Evolutionary conservation across 805 yeast genomes (phyloP).

Genomic region (Cyberlindnera euphorbiiphila): DNA sequence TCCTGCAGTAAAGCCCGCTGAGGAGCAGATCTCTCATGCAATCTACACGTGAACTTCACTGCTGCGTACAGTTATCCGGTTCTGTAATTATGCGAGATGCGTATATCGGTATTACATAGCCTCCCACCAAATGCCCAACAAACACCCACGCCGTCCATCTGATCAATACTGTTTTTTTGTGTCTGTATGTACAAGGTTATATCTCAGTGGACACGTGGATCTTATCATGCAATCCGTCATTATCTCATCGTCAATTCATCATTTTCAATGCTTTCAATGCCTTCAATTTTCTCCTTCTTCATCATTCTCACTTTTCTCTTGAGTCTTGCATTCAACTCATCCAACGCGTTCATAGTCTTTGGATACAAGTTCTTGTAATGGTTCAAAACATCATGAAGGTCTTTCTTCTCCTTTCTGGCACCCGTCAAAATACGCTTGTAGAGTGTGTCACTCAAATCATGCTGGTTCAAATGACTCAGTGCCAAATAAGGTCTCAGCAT

Average conservation of each 20-base stretch:
- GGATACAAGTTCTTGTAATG: constrained; percentile 28
- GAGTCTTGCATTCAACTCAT: constrained; percentile 19
- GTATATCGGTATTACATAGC: no score
- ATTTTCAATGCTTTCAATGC: not conserved
- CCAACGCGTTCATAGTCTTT: constrained; percentile 29
- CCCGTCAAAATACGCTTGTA: constrained; percentile 24
- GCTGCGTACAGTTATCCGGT: no score
- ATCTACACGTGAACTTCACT: no score
- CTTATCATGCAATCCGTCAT: no score
- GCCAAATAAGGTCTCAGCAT: constrained; percentile 27
- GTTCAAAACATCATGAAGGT: constrained; percentile 13
- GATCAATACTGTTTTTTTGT: no score
- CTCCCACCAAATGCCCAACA: no score
- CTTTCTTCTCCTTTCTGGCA: constrained; percentile 9
- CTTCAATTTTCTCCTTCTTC: not conserved
- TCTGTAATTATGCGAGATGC: no score
- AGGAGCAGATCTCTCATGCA: no score
- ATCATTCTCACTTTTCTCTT: constrained; percentile 4
- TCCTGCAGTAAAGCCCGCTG: no score
- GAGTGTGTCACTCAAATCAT: constrained; percentile 21
- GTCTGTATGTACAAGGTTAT: no score
- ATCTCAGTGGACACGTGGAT: no score
- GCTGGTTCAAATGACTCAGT: constrained; percentile 25
- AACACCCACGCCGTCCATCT: no score
- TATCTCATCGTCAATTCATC: constrained; percentile 3